Base-by-base conservation (phyloP, 148 eudicot species). In the Bassia scoparia region DNA sequence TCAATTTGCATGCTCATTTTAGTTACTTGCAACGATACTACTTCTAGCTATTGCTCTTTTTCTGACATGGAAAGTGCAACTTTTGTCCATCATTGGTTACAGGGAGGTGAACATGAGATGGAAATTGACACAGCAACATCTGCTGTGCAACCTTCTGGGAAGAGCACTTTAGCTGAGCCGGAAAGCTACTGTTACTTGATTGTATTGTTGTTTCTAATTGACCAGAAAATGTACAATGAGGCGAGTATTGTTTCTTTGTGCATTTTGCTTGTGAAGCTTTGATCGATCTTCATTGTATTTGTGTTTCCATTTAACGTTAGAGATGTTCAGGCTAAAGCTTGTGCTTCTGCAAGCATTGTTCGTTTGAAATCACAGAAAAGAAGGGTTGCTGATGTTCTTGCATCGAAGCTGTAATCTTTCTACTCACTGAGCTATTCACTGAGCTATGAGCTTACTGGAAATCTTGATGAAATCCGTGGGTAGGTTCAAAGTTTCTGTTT, bases 391-490 rank as follows among this genome's bases (percentile, higher is more conserved):
- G 96, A 93, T 83, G 94, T 90, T 79, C 76, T 90, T 26, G 98
- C 98, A 62, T 87, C 94, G 48, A 89, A 89, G 77, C 85, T 93
- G 69, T 93, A 93, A 77, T 87, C 86, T 76, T 93, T 86, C 76
- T 93, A 86, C 72, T 93, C 98, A 48, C 80, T 90, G n/a, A n/a
- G n/a, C n/a, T n/a, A n/a, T n/a, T n/a, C n/a, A n/a, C n/a, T n/a
- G n/a, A 90, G 94, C 74, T 90, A 86, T 83, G 98, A 93, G 74
- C 89, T 88, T 65, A n/a, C 92, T 69, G 96, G 90, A 21, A 88
- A 90, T 75, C 96, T 93, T 68, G 86, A 90, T 75, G 96, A 86
- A 74, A 93, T 93, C 72, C 91, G n/a, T n/a, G 96, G 96, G 98
- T 93, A 78, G 72, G 90, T 74, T 73, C 58, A 52, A 14, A 44